Conservation (phyloP, 345 rosid genomes). For the Rhodamnia rubescens region DNA sequence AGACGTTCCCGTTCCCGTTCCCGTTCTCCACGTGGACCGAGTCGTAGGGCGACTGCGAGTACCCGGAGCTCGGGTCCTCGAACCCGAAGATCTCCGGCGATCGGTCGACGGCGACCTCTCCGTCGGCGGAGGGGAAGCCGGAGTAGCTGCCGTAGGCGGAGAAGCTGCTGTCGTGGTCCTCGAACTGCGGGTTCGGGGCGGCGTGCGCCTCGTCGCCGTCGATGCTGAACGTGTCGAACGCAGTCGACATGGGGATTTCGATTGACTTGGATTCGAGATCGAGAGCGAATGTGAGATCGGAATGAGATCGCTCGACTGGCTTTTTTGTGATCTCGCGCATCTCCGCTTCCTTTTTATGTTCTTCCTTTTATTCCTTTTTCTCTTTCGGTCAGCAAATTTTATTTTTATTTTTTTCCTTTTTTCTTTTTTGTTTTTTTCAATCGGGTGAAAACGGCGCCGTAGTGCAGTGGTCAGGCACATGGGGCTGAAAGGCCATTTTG, state of each 20-base stretch:
- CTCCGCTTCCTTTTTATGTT: neutral
- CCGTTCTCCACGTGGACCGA: slow-evolving; percentile 41
- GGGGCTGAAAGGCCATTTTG: neutral
- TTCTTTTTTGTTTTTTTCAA: too few species aligned
- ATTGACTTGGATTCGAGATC: neutral
- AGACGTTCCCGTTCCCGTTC: slow-evolving; percentile 15
- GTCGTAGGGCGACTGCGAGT: slow-evolving; percentile 38
- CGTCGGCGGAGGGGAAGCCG: slow-evolving; percentile 20
- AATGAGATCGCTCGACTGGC: neutral
- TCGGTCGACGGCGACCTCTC: slow-evolving; percentile 34
- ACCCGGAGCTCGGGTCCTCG: slow-evolving; percentile 33
- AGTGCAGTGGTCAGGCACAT: too few species aligned
- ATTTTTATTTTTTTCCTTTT: slow-evolving; percentile 10
- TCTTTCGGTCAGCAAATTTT: neutral
- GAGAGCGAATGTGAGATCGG: neutral
- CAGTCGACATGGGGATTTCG: neutral
- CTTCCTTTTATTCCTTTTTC: neutral
- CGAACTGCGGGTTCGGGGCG: neutral
- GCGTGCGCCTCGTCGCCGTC: slow-evolving; percentile 2
- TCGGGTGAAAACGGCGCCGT: too few species aligned
- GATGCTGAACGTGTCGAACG: neutral
- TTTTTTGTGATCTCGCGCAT: neutral
- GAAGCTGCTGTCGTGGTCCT: slow-evolving; percentile 15
- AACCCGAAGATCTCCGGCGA: slow-evolving; percentile 40
- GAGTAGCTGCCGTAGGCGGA: slow-evolving; percentile 37